Evolutionary conservation across 2,329 filamentous ascomycete species (phyloP).

Genomic region (Diplodia scrobiculata): DNA sequence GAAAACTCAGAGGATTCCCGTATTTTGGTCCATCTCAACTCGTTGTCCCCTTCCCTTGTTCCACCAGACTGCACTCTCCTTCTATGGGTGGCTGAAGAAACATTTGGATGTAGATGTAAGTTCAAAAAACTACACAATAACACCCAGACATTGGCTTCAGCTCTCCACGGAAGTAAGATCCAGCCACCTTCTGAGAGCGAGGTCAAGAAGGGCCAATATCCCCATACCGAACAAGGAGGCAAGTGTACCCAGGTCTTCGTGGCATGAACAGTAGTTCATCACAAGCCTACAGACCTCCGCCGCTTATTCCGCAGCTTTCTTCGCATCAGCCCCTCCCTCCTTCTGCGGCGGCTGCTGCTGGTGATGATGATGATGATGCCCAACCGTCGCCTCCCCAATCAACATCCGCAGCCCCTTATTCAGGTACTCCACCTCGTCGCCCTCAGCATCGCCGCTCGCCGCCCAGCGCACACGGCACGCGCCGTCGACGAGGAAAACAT

Average conservation of each 20-base stretch:
- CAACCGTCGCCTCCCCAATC: conserved; percentile 55
- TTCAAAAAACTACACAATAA: background rate
- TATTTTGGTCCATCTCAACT: background rate
- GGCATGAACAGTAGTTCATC: too few relatives aligned
- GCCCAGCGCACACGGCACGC: conserved; percentile 93
- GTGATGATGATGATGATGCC: conserved; percentile 35
- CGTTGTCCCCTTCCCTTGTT: background rate
- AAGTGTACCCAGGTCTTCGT: too few relatives aligned
- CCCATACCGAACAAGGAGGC: too few relatives aligned
- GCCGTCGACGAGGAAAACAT: conserved; percentile 86
- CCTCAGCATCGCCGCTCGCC: conserved; percentile 70
- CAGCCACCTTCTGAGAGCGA: background rate
- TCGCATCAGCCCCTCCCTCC: background rate
- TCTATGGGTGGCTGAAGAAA: background rate
- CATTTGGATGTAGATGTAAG: background rate
- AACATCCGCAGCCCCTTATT: conserved; percentile 66
- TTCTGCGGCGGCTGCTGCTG: background rate
- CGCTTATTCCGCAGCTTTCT: background rate
- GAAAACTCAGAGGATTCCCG: background rate
- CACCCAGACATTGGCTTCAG: background rate
- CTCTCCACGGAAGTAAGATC: background rate
- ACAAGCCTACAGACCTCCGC: too few relatives aligned
- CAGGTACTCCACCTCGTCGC: conserved; percentile 67
- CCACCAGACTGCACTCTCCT: background rate
- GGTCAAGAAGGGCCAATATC: background rate